Evolutionary conservation across 306 rosid species (phyloP).

Genomic region (Alnus rubra): DNA sequence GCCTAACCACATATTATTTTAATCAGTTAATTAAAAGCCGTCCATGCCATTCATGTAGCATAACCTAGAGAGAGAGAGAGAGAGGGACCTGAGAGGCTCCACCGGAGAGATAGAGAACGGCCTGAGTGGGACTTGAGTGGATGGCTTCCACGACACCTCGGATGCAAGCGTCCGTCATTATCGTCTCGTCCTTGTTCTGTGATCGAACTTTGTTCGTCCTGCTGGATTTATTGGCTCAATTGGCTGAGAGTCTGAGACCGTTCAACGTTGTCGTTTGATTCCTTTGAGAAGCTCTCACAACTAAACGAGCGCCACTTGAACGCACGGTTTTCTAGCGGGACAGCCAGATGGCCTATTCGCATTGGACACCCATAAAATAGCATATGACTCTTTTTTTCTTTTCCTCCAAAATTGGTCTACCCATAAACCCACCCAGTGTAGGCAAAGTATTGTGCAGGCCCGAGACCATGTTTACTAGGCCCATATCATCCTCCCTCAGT

Average conservation of each 20-base stretch:
- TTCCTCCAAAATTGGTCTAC: background rate
- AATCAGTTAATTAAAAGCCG: background rate
- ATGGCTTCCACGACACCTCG: constrained; percentile 60
- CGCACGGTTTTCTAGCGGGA: background rate
- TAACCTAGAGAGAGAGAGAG: constrained; percentile 17
- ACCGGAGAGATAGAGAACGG: constrained; percentile 70
- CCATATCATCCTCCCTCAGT: too few species aligned
- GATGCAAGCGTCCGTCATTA: constrained; percentile 53
- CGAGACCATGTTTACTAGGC: background rate
- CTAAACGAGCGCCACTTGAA: background rate
- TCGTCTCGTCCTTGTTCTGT: background rate
- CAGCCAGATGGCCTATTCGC: background rate
- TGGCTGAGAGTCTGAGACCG: background rate
- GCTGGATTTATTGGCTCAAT: background rate
- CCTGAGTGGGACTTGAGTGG: constrained; percentile 65
- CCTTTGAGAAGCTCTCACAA: background rate
- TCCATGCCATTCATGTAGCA: background rate
- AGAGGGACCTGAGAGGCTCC: constrained; percentile 77
- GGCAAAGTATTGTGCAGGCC: background rate
- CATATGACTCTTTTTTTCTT: too few species aligned
- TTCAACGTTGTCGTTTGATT: background rate
- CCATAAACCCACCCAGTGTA: background rate
- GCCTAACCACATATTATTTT: constrained; percentile 31
- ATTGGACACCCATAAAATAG: background rate
- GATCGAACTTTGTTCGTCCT: background rate